Evolutionary conservation across 2,329 filamentous ascomycete genomes (phyloP), one percentile per base, ranked within the genome.

Genomic region (Diaporthe sp.): DNA sequence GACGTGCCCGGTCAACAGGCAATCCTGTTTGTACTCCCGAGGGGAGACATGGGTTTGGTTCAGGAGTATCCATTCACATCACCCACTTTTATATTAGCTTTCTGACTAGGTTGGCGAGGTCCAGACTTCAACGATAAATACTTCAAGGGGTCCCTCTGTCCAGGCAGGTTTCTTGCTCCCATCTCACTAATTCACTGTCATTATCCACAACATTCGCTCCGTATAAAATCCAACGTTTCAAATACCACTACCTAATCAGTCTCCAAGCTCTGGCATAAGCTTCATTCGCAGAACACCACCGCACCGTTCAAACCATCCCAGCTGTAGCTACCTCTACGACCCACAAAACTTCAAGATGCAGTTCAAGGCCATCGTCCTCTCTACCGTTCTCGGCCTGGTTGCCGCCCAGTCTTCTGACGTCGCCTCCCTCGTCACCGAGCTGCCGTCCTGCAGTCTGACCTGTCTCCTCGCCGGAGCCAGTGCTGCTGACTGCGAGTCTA

Each of bases 331-430:
- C 74, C 67, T 68, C 58, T 55, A 69, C 67, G 44, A 68, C 61
- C 67, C 58, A 69, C 31, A 59, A 13, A 17, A 25, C 34, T 25
- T 22, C 70, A 74, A 75, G 19, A 77, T 77, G 76, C 76, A 77
- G 67, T 76, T 76, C 76, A 77, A 57, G 70, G 58, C 58, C 37
- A 71, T 76, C 59, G 67, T 61, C 53, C 74, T 77, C 58, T 75
- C 74, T 31, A 42, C 59, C 59, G 28, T 74, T 46, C 9, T 75
- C 74, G 59, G 74, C 74, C 65, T 77, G 62, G 76, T 61, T 44
- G 65, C 67, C 37, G 62, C 76, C 51, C 65, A 74, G 31, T 74
- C 72, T 46, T 67, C 61, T 46, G 69, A 76, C 28, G 53, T 71
- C 31, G 53, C 65, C 42, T 67, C 57, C 19, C 67, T 77, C 55